Evolutionary conservation across 768 basidiomycete genomes (phyloP), one percentile per base, ranked within the genome.

Genomic region (Cystofilobasidium capitatum): DNA sequence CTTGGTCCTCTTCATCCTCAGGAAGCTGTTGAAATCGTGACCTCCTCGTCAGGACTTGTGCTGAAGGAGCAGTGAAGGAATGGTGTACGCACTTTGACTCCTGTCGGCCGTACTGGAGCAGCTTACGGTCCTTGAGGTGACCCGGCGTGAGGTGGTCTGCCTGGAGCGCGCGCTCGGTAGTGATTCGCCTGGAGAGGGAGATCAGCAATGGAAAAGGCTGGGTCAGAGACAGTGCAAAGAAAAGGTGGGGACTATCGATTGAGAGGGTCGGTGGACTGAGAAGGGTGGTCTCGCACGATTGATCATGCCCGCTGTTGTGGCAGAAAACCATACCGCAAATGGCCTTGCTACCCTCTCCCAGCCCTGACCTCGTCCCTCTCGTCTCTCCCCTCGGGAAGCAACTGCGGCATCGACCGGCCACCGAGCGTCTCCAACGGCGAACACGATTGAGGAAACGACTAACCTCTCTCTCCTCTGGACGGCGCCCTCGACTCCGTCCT

Each of bases 401-500:
- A 42, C n/a, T n/a, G n/a, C n/a, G n/a, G n/a, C n/a, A n/a, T n/a
- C n/a, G n/a, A n/a, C n/a, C n/a, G n/a, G 47, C 47, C 20, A 24
- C 20, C 8, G 47, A 7, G 26, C 20, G 20, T 49, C 17, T 5
- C 17, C 44, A 6, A 4, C 6, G 6, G 24, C 8, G 6, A 12
- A 33, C 29, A 47, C 17, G 44, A 16, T 33, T 14, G 51, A 40
- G 37, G 24, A 59, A 37, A 1, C 6, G 75, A 69, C 78, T 65
- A 58, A 92, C 92, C 94, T 84, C 62, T 86, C 83, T 76, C 97
- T 97, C 62, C 96, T 81, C 74, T 93, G 92, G 55, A 99, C 89
- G 16, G 94, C 94, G 54, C 88, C 84, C 76, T 97, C 92, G 47
- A 99, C 96, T 0, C 90, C 90, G 45, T 96, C 86, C 77, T 97